A percentile compares a stretch with the other conserved stretches of the same genome.
phyloP scores from a whole-genome alignment of 2,329 filamentous ascomycete species.

The Byssoonygena ceratinophila region DNA sequence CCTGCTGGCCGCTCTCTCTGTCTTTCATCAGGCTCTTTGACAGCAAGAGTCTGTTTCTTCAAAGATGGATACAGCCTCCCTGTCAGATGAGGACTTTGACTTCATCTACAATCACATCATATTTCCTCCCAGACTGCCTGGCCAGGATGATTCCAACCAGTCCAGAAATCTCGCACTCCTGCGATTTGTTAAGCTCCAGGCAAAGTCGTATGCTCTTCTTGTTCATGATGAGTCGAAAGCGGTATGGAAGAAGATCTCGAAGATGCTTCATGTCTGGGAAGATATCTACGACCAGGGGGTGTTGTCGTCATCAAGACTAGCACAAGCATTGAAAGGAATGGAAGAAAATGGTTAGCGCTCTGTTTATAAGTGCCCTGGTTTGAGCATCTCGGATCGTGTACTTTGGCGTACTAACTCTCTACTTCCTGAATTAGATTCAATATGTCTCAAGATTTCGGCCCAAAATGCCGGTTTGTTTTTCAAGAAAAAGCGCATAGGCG shows the following conservation, averaged over 20 bases:
- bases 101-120: conserved; percentile 39
- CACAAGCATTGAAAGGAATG: background rate
- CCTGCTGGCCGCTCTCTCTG: no score
- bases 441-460: conserved; percentile 27
- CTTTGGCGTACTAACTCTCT: no score
- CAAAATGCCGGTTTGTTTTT: conserved; percentile 28
- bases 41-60: no score
- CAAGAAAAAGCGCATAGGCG: conserved; percentile 18
- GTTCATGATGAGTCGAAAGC: background rate
- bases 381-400: no score
- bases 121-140: conserved; percentile 41
- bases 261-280: background rate
- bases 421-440: conserved; percentile 22
- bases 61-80: background rate
- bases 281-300: background rate
- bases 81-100: background rate
- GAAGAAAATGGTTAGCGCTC: background rate
- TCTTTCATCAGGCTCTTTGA: no score
- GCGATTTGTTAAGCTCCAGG: background rate
- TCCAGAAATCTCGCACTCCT: background rate
- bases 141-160: conserved; percentile 26
- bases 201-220: background rate
- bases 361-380: background rate
- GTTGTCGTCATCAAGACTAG: background rate
- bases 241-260: background rate